Evolutionary conservation across 345 rosid species (phyloP).

Genomic region (Gossypium anomalum): DNA sequence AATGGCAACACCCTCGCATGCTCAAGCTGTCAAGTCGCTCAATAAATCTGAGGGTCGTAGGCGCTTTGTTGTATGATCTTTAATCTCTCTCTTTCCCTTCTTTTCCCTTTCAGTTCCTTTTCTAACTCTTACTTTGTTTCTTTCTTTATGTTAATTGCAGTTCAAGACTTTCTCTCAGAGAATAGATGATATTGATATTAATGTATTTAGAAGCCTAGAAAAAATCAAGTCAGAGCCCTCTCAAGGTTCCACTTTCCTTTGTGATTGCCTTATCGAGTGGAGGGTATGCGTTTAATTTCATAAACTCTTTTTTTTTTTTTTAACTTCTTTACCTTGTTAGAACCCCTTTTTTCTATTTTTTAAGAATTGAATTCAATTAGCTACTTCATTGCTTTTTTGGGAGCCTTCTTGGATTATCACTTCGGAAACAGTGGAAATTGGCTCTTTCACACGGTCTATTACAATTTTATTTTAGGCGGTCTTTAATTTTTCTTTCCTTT

Average conservation of each 20-base stretch:
- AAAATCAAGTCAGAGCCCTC: conserved; percentile 68
- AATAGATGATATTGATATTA: conserved; percentile 69
- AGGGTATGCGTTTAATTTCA: conserved; percentile 48
- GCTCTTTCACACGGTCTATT: not conserved
- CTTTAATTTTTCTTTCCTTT: conserved; percentile 9
- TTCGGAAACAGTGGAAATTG: not conserved
- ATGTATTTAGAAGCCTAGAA: conserved; percentile 62
- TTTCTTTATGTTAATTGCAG: conserved; percentile 33
- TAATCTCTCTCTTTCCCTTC: not conserved
- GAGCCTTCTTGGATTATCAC: not conserved
- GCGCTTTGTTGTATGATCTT: conserved; percentile 58
- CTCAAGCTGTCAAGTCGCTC: conserved; percentile 80
- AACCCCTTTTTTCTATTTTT: not conserved
- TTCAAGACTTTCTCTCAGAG: conserved; percentile 66
- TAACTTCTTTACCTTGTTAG: not conserved
- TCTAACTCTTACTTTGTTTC: not conserved
- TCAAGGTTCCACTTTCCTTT: conserved; percentile 68
- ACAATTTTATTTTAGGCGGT: not conserved
- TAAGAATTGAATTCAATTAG: not conserved
- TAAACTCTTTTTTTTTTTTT: not conserved
- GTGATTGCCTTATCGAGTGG: conserved; percentile 82
- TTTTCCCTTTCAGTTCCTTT: not conserved
- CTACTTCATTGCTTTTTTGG: not conserved
- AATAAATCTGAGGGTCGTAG: conserved; percentile 64
- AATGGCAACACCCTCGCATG: conserved; percentile 55